Evolutionary conservation across 805 yeast genomes (phyloP).

Genomic region (Scheffersomyces ergatensis): DNA sequence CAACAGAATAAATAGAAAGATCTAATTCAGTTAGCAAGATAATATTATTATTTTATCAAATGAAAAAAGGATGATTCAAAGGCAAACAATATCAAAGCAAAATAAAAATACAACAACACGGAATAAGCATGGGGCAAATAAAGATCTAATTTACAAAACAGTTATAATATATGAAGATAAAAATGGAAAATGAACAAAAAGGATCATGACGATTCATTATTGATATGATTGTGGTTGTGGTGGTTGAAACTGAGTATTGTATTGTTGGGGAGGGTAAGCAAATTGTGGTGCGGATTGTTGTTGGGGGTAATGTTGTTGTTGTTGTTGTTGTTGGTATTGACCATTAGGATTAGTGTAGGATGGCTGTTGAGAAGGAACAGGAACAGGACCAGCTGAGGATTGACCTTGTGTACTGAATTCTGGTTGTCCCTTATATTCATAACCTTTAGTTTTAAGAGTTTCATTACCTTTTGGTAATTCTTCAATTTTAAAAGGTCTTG

Average conservation of each 20-base stretch:
- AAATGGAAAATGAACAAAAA: slow-evolving; percentile 3
- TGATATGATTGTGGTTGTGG: slow-evolving; percentile 10
- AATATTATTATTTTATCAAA: too few species aligned
- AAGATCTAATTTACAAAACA: not conserved
- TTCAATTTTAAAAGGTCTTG: slow-evolving; percentile 85
- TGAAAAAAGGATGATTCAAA: too few species aligned
- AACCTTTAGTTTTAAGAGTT: slow-evolving; percentile 28
- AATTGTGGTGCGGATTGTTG: slow-evolving; percentile 8
- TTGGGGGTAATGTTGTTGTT: slow-evolving; percentile 7
- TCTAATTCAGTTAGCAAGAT: too few species aligned
- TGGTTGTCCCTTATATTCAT: slow-evolving; percentile 48
- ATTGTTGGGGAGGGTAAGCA: slow-evolving; percentile 5
- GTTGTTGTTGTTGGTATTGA: slow-evolving; percentile 17
- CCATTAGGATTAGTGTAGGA: slow-evolving; percentile 12
- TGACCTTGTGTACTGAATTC: slow-evolving; percentile 11
- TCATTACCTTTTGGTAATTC: slow-evolving; percentile 48
- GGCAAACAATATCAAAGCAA: not conserved
- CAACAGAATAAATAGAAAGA: too few species aligned
- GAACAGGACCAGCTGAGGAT: slow-evolving; percentile 6
- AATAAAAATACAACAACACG: not conserved
- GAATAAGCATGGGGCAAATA: too few species aligned
- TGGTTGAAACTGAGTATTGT: slow-evolving; percentile 3
- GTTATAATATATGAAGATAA: slow-evolving; percentile 2
- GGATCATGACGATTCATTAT: slow-evolving; percentile 1
- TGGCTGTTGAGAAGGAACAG: slow-evolving; percentile 7